phyloP scores from a whole-genome alignment of 768 basidiomycete genomes.

The Leccinum aurantiacum region DNA sequence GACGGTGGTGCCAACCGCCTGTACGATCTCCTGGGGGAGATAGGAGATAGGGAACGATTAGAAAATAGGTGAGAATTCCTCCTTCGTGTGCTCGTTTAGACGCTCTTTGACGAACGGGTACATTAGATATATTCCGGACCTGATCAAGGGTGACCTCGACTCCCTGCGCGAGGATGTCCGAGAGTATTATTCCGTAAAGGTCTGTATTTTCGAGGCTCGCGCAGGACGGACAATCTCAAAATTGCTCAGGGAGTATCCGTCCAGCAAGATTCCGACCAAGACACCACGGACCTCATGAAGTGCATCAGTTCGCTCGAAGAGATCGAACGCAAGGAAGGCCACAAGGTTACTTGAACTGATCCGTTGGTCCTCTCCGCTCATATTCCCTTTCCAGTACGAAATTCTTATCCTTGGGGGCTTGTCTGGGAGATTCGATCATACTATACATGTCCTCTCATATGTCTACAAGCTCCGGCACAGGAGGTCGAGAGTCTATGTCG shows the following conservation, averaged over 20 bases:
- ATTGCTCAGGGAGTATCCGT: slow-evolving; percentile 61
- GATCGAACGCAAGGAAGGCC: slow-evolving; percentile 46
- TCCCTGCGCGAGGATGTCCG: slow-evolving; percentile 77
- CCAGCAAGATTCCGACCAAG: slow-evolving; percentile 65
- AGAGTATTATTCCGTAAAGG: slow-evolving; percentile 61
- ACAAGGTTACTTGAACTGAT: slow-evolving; percentile 33
- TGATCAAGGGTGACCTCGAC: slow-evolving; percentile 94
- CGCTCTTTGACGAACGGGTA: neutral
- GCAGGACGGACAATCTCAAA: neutral
- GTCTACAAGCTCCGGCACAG: slow-evolving; percentile 74
- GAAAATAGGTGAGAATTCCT: slow-evolving; percentile 16
- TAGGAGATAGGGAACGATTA: slow-evolving; percentile 4
- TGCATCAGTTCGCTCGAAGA: slow-evolving; percentile 67
- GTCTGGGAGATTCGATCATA: slow-evolving; percentile 91
- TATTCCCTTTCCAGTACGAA: slow-evolving; percentile 45
- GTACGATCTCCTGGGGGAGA: slow-evolving; percentile 49
- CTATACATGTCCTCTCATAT: slow-evolving; percentile 83
- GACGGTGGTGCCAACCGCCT: slow-evolving; percentile 89
- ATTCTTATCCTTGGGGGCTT: slow-evolving; percentile 85
- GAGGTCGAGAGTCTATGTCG: slow-evolving; percentile 61
- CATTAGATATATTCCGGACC: slow-evolving; percentile 69
- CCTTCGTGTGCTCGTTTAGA: neutral
- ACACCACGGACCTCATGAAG: slow-evolving; percentile 97
- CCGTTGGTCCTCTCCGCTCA: neutral
- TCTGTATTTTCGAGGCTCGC: slow-evolving; percentile 30